A percentile compares a stretch with the other conserved stretches of the same genome.
phyloP scores from a whole-genome alignment of 768 basidiomycete species.

The Trametes gibbosa region DNA sequence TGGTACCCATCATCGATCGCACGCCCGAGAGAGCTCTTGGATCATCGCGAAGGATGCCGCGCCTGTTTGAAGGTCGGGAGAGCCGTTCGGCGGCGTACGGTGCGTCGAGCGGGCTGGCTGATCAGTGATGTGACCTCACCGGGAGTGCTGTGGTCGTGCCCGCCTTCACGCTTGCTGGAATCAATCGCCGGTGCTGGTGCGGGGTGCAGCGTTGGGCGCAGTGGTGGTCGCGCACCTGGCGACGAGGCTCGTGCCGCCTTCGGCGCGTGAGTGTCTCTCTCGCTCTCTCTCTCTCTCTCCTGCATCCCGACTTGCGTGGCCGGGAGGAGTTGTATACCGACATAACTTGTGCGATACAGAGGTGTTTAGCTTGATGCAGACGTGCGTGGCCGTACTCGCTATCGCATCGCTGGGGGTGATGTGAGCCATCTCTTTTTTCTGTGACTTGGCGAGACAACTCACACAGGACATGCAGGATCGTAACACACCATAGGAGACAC shows the following conservation, averaged over 20 bases:
- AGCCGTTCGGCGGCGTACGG: constrained; percentile 18
- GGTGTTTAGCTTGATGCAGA: constrained; percentile 47
- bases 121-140: neutral
- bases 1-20: neutral
- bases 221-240: constrained; percentile 23
- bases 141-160: neutral
- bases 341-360: constrained; percentile 17
- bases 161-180: too few species aligned
- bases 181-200: too few species aligned
- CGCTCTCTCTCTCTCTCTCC: too few species aligned
- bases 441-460: neutral
- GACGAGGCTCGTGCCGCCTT: constrained; percentile 17
- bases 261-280: constrained; percentile 18
- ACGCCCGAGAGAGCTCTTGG: neutral
- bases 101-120: neutral
- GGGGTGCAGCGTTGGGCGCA: constrained; percentile 18
- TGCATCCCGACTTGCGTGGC: neutral
- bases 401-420: constrained; percentile 63
- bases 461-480: constrained; percentile 42
- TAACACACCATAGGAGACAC: constrained; percentile 62
- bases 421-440: constrained; percentile 38
- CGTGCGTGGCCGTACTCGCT: constrained; percentile 67
- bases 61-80: constrained; percentile 18
- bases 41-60: constrained; percentile 4
- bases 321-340: too few species aligned